Base-by-base conservation (phyloP, 495 filamentous ascomycete species). In the Annulohypoxylon bovei region DNA sequence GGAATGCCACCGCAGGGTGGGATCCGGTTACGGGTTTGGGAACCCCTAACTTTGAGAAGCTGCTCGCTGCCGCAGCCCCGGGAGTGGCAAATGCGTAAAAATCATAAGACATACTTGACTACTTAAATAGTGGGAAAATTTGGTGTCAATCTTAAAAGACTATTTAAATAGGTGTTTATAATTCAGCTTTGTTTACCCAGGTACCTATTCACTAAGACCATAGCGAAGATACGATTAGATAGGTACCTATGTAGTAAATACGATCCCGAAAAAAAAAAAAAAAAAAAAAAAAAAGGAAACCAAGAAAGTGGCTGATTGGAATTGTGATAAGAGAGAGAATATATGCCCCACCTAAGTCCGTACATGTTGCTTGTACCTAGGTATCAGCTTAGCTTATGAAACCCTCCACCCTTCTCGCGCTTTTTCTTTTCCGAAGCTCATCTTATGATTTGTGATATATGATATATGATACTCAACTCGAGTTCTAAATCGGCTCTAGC, bases 11-110 rank as follows among this genome's bases (percentile, higher is more conserved):
- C 0, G 57, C 61, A 0, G 80, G 80, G 6, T 82, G 80, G 79
- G 80, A 82, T 49, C 79, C 80, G 1, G 76, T 76, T 8, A 81
- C 80, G 0, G 80, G 80, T 7, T 62, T 79, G 16, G 80, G 80
- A 20, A 77, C 76, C 22, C 76, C 76, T 1, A 64, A 77, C 18
- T 78, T 75, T 35, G 54, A 27, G 22, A 74, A 73, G 32, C n/a
- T 78, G 44, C 64, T 77, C 3, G 71, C 73, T 1, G 76, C 74
- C 22, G 76, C 76, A 16, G 76, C 76, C 3, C 76, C 76, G 6
- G 76, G 76, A 11, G 76, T 77, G 32, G 66, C 70, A 23, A 77
- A 77, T 44, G 71, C 73, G 0, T 78, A 75, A 52, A 46, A 47
- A 32, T 20, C 11, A 35, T 28, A 40, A 20, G 8, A 42, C 12